Percentiles rank a stretch among this genome's conserved stretches.
These are phyloP conservation scores for Cruciata laevipes DNA, from an alignment of 257 asterid species.

Conservation along the genomic window DNA sequence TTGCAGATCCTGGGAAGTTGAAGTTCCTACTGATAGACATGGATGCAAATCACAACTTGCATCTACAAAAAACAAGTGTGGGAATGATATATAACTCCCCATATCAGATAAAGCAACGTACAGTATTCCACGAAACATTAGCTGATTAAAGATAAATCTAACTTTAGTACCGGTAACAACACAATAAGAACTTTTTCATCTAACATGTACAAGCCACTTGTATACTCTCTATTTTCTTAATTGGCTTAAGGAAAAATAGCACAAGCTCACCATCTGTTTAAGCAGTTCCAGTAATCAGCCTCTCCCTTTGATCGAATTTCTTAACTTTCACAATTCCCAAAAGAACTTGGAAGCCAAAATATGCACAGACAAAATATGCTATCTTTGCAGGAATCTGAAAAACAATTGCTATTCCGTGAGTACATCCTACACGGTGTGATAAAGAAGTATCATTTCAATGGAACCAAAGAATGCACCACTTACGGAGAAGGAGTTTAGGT, in stretches of 20 bases:
- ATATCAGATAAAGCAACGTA: neutral
- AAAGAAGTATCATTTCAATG: neutral
- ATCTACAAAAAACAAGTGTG: neutral
- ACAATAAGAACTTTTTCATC: neutral
- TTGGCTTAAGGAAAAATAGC: neutral
- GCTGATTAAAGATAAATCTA: neutral
- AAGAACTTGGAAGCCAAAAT: slow-evolving; percentile 74
- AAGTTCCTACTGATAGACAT: neutral
- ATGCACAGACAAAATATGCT: slow-evolving; percentile 57
- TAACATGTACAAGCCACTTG: neutral
- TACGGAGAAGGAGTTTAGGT: slow-evolving; percentile 67
- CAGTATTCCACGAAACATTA: neutral
- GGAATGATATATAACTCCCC: too few relatives aligned
- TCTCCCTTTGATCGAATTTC: slow-evolving; percentile 76
- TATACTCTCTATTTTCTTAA: neutral
- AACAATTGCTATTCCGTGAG: slow-evolving; percentile 9
- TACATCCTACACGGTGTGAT: neutral
- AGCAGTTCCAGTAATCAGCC: slow-evolving; percentile 87
- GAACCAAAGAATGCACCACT: slow-evolving; percentile 20
- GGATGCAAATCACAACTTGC: slow-evolving; percentile 2
- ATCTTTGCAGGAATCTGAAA: slow-evolving; percentile 67
- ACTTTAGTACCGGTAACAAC: too few relatives aligned
- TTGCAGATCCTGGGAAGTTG: slow-evolving; percentile 6
- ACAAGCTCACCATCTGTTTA: slow-evolving; percentile 32
- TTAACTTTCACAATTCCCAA: slow-evolving; percentile 66